These are phyloP conservation scores for Abrus pulchellus DNA, from an alignment of 306 rosid genomes.

Conservation along the genomic window DNA sequence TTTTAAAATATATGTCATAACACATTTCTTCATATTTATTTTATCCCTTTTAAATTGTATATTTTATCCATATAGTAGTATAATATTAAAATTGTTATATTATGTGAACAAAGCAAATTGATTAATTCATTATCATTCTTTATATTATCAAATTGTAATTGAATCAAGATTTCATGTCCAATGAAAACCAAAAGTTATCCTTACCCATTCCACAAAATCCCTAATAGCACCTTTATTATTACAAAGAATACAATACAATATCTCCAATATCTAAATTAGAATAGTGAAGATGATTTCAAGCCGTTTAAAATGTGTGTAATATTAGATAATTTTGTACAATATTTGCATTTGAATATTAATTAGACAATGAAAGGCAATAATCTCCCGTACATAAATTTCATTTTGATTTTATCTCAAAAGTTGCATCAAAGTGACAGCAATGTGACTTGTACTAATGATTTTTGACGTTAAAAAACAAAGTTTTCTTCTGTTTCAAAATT, in stretches of 20 bases:
- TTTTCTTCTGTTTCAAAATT: background rate
- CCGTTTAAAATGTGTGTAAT: background rate
- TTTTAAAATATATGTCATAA: no score
- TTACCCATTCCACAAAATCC: no score
- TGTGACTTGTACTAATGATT: background rate
- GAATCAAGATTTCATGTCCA: no score
- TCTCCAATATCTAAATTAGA: background rate
- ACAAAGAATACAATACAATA: background rate
- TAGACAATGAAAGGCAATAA: background rate
- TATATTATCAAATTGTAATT: no score
- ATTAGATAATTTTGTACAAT: background rate
- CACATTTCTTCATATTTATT: no score
- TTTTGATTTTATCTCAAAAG: background rate
- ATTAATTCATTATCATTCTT: no score
- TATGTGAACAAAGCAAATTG: no score
- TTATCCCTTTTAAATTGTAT: no score
- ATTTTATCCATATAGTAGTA: no score
- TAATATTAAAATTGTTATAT: no score
- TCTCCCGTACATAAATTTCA: background rate
- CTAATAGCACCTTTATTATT: background rate
- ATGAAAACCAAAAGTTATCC: no score
- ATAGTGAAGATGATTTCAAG: background rate
- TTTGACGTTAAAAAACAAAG: background rate
- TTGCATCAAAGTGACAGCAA: slow-evolving; percentile 22
- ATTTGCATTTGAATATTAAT: background rate